phyloP scores from a whole-genome alignment of 2,329 filamentous ascomycete species.

The Ceratocystis variospora region DNA sequence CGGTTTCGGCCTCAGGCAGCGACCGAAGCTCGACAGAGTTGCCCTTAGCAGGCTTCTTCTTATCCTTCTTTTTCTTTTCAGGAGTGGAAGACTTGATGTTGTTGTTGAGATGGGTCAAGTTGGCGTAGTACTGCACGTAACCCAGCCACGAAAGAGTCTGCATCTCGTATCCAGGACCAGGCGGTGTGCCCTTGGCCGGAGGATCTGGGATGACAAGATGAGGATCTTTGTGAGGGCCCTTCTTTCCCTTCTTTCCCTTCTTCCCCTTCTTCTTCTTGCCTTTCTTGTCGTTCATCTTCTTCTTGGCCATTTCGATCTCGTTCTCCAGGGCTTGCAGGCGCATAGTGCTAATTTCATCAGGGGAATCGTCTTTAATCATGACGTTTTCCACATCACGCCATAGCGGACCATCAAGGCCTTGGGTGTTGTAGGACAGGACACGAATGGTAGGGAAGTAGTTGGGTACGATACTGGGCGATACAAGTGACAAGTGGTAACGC shows the following conservation, averaged over 20 bases:
- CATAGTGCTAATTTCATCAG: conserved; percentile 25
- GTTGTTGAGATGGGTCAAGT: conserved; percentile 81
- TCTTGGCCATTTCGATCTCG: conserved; percentile 23
- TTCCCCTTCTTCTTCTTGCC: conserved; percentile 28
- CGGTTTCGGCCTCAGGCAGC: conserved; percentile 6
- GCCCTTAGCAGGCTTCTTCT: conserved; percentile 21
- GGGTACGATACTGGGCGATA: conserved; percentile 78
- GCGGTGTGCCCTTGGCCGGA: conserved; percentile 57
- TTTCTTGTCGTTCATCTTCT: conserved; percentile 25
- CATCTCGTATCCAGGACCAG: conserved; percentile 79
- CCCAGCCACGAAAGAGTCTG: conserved; percentile 67
- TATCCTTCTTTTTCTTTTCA: conserved; percentile 23
- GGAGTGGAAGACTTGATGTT: conserved; percentile 32
- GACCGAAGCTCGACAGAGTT: conserved; percentile 13
- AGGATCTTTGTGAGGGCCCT: conserved; percentile 42
- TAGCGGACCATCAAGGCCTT: conserved; percentile 51
- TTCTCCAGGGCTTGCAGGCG: conserved; percentile 15
- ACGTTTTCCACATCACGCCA: conserved; percentile 12
- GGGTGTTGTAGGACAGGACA: conserved; percentile 91
- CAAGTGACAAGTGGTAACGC: conserved; percentile 66
- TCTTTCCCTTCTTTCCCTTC: conserved; percentile 32
- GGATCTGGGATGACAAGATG: conserved; percentile 53
- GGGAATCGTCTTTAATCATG: background rate
- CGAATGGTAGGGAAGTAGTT: conserved; percentile 83
- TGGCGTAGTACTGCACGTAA: conserved; percentile 86